Percentiles rank a stretch among this genome's conserved stretches.
These are phyloP conservation scores for Cucurbita maxima DNA, from an alignment of 306 rosid genomes.

Conservation along the genomic window DNA sequence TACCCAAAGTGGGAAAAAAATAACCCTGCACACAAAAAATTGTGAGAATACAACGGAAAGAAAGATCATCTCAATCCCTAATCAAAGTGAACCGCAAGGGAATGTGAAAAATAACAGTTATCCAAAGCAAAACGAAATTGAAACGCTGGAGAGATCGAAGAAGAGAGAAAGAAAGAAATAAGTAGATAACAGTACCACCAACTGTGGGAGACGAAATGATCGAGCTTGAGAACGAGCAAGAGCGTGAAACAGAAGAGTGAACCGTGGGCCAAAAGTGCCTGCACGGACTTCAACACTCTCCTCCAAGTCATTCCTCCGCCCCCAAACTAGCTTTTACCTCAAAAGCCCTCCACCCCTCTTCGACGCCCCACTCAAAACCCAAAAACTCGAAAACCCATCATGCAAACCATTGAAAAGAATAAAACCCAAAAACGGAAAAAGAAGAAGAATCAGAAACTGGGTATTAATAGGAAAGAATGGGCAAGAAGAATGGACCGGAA, in stretches of 20 bases:
- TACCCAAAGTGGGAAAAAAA: slow-evolving; percentile 83
- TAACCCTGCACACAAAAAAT: slow-evolving; percentile 36
- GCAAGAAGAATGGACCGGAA: neutral
- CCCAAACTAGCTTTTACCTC: neutral
- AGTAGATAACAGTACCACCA: slow-evolving; percentile 68
- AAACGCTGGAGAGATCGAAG: neutral
- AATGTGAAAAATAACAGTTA: neutral
- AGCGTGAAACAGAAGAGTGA: slow-evolving; percentile 69
- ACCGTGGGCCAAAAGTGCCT: slow-evolving; percentile 68
- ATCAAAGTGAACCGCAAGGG: neutral
- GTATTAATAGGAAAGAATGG: neutral
- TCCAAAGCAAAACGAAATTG: neutral
- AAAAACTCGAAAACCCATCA: neutral
- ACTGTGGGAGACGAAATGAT: slow-evolving; percentile 44
- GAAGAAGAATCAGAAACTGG: neutral
- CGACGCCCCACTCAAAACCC: neutral
- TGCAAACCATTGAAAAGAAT: neutral
- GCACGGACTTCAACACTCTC: slow-evolving; percentile 82
- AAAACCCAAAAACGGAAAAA: neutral
- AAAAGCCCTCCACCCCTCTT: neutral
- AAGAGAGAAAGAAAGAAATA: neutral
- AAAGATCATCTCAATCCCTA: neutral
- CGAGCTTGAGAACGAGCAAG: slow-evolving; percentile 84
- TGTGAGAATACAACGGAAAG: slow-evolving; percentile 1
- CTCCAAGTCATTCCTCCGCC: slow-evolving; percentile 58